Evolutionary conservation across 2,329 filamentous ascomycete genomes (phyloP).

Genomic region (Fusarium keratoplasticum): DNA sequence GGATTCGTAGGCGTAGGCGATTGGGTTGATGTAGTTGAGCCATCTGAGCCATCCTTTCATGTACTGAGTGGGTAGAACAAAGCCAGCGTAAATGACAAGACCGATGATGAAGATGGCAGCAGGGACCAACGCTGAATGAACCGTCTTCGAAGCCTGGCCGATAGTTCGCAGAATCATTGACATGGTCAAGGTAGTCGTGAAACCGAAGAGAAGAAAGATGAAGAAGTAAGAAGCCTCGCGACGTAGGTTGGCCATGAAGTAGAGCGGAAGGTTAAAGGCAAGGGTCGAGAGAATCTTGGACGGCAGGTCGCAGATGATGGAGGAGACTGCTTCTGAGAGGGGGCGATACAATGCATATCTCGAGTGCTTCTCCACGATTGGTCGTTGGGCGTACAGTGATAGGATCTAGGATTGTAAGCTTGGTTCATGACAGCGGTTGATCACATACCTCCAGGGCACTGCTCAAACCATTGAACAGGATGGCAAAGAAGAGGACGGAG

Average conservation of each 20-base stretch:
- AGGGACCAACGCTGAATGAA: slow-evolving; percentile 16
- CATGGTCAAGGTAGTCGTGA: slow-evolving; percentile 69
- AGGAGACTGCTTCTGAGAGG: slow-evolving; percentile 31
- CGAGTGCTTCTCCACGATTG: slow-evolving; percentile 47
- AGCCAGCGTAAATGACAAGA: slow-evolving; percentile 60
- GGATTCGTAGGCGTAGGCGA: slow-evolving; percentile 61
- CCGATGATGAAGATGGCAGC: slow-evolving; percentile 28
- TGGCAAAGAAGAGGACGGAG: slow-evolving; percentile 17
- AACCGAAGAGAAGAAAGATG: slow-evolving; percentile 58
- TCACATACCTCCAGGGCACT: slow-evolving; percentile 19
- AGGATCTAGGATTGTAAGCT: slow-evolving; percentile 8
- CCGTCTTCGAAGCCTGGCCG: slow-evolving; percentile 20
- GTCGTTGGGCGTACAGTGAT: slow-evolving; percentile 38
- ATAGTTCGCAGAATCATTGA: slow-evolving; percentile 66
- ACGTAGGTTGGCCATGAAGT: slow-evolving; percentile 76
- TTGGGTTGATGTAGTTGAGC: slow-evolving; percentile 73
- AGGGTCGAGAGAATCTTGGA: slow-evolving; percentile 50
- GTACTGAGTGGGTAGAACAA: slow-evolving; percentile 49
- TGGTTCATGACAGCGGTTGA: background rate
- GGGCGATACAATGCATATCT: slow-evolving; percentile 48
- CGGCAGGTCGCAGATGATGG: slow-evolving; percentile 27
- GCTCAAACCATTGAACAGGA: slow-evolving; percentile 25
- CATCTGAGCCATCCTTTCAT: slow-evolving; percentile 55
- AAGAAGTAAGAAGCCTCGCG: slow-evolving; percentile 63
- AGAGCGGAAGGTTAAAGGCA: slow-evolving; percentile 54